Conservation (phyloP, 768 basidiomycete species). For the Suillus spraguei region DNA sequence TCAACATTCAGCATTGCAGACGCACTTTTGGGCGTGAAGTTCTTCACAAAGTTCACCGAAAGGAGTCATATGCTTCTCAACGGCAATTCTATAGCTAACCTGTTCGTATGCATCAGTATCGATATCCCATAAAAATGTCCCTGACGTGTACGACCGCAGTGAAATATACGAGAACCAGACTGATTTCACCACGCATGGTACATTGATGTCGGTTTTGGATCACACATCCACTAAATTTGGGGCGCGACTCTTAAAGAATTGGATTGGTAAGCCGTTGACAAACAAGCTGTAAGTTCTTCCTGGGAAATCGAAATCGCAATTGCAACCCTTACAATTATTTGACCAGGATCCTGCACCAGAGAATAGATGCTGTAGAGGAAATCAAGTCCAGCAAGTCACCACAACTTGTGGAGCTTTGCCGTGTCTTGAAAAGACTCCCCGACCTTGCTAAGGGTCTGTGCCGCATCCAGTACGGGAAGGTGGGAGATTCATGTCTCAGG, state of each 20-base stretch:
- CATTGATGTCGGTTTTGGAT: slow-evolving; percentile 85
- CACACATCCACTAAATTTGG: slow-evolving; percentile 90
- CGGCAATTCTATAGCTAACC: slow-evolving; percentile 83
- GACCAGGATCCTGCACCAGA: slow-evolving; percentile 67
- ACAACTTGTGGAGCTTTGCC: slow-evolving; percentile 65
- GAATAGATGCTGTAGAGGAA: slow-evolving; percentile 86
- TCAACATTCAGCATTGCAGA: slow-evolving; percentile 76
- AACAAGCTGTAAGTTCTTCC: slow-evolving; percentile 43
- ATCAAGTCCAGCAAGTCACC: slow-evolving; percentile 65
- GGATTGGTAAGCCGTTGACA: slow-evolving; percentile 86
- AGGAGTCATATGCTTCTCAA: slow-evolving; percentile 85
- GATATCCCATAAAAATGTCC: not conserved
- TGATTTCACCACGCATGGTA: slow-evolving; percentile 71
- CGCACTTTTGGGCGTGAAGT: slow-evolving; percentile 72
- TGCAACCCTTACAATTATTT: slow-evolving; percentile 8
- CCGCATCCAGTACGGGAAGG: slow-evolving; percentile 90
- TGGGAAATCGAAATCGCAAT: not conserved
- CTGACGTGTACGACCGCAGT: slow-evolving; percentile 30
- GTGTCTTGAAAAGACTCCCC: slow-evolving; percentile 73
- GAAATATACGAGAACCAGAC: slow-evolving; percentile 95
- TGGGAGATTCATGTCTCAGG: slow-evolving; percentile 33
- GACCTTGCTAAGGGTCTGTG: slow-evolving; percentile 87
- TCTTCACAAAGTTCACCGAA: slow-evolving; percentile 79
- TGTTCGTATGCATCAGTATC: slow-evolving; percentile 40
- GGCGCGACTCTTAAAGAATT: slow-evolving; percentile 75